A percentile compares a stretch with the other conserved stretches of the same genome.
phyloP scores from a whole-genome alignment of 345 rosid genomes.

The Dimocarpus longan region DNA sequence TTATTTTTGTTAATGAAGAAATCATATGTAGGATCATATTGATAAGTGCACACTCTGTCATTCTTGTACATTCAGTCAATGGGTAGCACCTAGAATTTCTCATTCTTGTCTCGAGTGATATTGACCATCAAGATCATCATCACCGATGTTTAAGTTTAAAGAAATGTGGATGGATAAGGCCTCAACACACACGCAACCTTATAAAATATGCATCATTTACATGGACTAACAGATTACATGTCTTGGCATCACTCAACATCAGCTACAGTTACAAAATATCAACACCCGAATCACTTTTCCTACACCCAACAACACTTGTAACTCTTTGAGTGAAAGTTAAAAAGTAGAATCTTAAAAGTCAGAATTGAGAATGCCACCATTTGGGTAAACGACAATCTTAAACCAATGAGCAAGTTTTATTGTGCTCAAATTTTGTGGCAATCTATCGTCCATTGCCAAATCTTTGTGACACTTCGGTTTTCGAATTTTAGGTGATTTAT shows the following conservation, averaged over 20 bases:
- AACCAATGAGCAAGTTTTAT: not conserved
- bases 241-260: constrained; percentile 18
- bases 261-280: too few relatives aligned
- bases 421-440: not conserved
- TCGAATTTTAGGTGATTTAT: not conserved
- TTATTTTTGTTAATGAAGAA: not conserved
- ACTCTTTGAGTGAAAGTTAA: constrained; percentile 4
- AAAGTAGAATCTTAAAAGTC: not conserved
- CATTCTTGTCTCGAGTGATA: not conserved
- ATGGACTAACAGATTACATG: not conserved
- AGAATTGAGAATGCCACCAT: not conserved
- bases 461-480: not conserved
- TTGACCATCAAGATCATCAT: not conserved
- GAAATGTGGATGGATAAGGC: not conserved
- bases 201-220: not conserved
- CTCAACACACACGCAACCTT: not conserved
- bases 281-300: not conserved
- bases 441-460: not conserved
- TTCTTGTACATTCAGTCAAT: not conserved
- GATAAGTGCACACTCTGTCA: not conserved
- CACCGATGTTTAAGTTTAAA: not conserved
- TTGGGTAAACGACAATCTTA: too few relatives aligned
- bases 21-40: not conserved
- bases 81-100: not conserved
- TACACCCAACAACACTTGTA: not conserved